A percentile compares a stretch with the other conserved stretches of the same genome.
Evolutionary conservation across 78 protist genomes (phyloP).

Genomic region (Anaeramoeba ignava): DNA sequence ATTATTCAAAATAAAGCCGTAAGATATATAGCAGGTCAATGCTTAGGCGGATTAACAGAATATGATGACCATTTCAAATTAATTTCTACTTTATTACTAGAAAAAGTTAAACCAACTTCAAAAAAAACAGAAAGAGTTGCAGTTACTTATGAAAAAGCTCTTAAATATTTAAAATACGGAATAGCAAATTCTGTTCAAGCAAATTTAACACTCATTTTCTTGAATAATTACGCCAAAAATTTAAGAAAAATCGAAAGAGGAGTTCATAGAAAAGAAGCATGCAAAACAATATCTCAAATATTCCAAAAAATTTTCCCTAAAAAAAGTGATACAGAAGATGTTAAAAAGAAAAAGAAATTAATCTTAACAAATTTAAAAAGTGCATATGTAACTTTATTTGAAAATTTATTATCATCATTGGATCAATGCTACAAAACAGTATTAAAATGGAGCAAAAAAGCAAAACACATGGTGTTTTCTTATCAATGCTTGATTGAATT

Average conservation of each 20-base stretch:
- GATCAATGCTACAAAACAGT: not conserved
- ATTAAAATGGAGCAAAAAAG: not conserved
- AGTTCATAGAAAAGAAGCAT: not conserved
- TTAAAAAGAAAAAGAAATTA: not conserved
- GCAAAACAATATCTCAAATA: not conserved
- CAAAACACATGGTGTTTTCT: not conserved
- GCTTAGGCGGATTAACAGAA: not conserved
- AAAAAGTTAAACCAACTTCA: not conserved
- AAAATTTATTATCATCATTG: not conserved
- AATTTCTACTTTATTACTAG: not conserved
- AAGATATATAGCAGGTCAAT: not conserved
- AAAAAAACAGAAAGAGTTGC: not conserved
- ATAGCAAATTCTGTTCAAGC: not conserved
- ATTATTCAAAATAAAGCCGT: not conserved
- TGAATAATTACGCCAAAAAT: not conserved
- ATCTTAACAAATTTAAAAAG: not conserved
- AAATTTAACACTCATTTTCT: not conserved
- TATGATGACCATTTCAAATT: not conserved
- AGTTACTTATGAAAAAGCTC: not conserved
- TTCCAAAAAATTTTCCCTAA: not conserved
- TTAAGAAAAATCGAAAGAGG: not conserved
- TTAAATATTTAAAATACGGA: not conserved
- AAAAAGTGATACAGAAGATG: not conserved
- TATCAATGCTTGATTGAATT: too few relatives aligned
- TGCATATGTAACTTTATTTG: not conserved